These are phyloP conservation scores for Skeletonema grethae DNA, from an alignment of 108 stramenopile species.

Conservation along the genomic window DNA sequence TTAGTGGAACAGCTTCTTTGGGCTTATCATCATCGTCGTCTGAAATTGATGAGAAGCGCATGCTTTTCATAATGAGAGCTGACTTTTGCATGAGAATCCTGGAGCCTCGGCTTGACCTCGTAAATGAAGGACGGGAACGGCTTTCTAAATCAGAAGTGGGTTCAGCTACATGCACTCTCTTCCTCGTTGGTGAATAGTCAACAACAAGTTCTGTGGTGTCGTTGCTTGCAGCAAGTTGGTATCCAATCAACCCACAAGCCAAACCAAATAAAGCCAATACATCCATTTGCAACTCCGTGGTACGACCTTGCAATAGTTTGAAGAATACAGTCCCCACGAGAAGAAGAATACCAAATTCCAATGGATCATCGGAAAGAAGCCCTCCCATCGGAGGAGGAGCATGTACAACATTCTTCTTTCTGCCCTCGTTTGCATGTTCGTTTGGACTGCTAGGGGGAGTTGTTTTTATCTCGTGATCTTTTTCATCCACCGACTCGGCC, in stretches of 20 bases:
- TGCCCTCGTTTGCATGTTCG: not conserved
- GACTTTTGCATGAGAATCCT: constrained; percentile 25
- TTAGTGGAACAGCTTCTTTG: not conserved
- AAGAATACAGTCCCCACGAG: constrained; percentile 25
- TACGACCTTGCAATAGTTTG: constrained; percentile 27
- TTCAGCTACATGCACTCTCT: not conserved
- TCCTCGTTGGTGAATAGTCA: not conserved
- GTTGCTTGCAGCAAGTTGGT: constrained; percentile 8
- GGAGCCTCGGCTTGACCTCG: not conserved
- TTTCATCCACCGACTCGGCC: not conserved
- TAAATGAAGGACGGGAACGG: not conserved
- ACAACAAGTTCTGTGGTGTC: not conserved
- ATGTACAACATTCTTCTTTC: not conserved
- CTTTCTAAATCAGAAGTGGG: too few relatives aligned
- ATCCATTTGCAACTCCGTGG: constrained; percentile 25
- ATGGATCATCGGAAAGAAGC: constrained; percentile 28
- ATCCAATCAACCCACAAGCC: constrained; percentile 37
- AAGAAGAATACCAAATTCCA: constrained; percentile 22
- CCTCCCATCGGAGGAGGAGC: constrained; percentile 1
- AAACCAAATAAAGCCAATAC: constrained; percentile 18
- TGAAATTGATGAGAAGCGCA: constrained; percentile 6
- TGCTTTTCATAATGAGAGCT: constrained; percentile 9
- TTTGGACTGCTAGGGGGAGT: not conserved
- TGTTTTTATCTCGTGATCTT: not conserved
- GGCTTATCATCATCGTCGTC: not conserved